Evolutionary conservation across 257 asterid species (phyloP).

Genomic region (Vinca minor): DNA sequence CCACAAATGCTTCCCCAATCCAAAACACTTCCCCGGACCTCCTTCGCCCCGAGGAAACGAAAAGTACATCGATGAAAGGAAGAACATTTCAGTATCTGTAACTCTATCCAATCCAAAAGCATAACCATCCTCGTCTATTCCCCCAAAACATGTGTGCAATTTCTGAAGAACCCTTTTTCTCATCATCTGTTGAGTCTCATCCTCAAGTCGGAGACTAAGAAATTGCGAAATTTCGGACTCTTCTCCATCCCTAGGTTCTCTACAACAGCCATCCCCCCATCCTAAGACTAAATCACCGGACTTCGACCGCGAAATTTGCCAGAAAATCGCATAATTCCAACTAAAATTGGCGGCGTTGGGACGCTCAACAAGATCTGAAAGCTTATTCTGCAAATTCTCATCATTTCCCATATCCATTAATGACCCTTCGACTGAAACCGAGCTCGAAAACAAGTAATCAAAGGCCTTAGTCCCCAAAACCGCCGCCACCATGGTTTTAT

Average conservation of each 20-base stretch:
- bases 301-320: conserved; percentile 90
- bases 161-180: conserved; percentile 79
- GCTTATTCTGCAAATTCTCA: conserved; percentile 81
- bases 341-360: conserved; percentile 49
- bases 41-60: conserved; percentile 77
- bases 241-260: conserved; percentile 69
- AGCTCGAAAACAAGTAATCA: conserved; percentile 71
- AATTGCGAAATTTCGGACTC: conserved; percentile 47
- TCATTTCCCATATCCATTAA: conserved; percentile 68
- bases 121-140: conserved; percentile 67
- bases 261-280: conserved; percentile 98
- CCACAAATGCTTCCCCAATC: conserved; percentile 61
- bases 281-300: conserved; percentile 79
- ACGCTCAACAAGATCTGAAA: conserved; percentile 85
- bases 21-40: conserved; percentile 81
- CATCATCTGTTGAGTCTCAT: conserved; percentile 77
- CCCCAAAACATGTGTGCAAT: conserved; percentile 71
- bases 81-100: conserved; percentile 94
- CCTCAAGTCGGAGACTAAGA: conserved; percentile 48
- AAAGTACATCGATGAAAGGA: conserved; percentile 92
- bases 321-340: conserved; percentile 93
- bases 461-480: conserved; percentile 82
- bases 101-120: conserved; percentile 88
- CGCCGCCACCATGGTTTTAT: conserved; percentile 63
- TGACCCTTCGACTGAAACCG: conserved; percentile 67